phyloP scores from a whole-genome alignment of 306 rosid species.

The Fragaria iinumae region DNA sequence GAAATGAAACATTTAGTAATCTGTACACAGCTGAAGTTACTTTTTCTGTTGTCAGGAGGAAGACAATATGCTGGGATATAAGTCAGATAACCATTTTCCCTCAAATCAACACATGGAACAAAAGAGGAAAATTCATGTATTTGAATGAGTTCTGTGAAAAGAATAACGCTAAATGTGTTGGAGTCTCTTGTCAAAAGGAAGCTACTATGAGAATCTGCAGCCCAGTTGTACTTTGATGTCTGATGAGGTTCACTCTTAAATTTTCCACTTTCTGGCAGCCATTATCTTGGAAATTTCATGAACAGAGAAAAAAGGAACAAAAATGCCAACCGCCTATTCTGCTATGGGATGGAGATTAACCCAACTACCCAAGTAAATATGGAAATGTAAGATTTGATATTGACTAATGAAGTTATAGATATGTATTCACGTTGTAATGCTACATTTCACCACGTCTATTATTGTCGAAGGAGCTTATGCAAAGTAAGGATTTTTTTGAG shows the following conservation, averaged over 20 bases:
- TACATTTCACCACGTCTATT: not conserved
- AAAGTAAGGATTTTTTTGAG: not conserved
- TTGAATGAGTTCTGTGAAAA: not conserved
- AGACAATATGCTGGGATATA: not conserved
- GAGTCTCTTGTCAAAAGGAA: not conserved
- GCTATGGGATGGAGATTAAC: not conserved
- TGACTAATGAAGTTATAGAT: not conserved
- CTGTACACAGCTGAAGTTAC: not conserved
- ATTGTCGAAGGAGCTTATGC: not conserved
- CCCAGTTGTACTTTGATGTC: not conserved
- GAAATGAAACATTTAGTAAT: not conserved
- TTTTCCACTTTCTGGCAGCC: not conserved
- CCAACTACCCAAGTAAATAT: too few relatives aligned
- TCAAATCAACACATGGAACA: constrained; percentile 2
- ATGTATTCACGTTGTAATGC: not conserved
- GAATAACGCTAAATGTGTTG: not conserved
- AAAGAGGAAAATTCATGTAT: not conserved
- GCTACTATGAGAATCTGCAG: not conserved
- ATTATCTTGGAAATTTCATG: not conserved
- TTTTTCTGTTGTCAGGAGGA: not conserved
- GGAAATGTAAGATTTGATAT: not conserved
- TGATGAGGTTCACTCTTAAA: constrained; percentile 1
- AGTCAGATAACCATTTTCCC: not conserved
- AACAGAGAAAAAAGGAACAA: not conserved
- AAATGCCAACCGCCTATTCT: not conserved